Evolutionary conservation across 495 filamentous ascomycete genomes (phyloP), one percentile per base, ranked within the genome.

Genomic region (Neurospora tetrasperma): DNA sequence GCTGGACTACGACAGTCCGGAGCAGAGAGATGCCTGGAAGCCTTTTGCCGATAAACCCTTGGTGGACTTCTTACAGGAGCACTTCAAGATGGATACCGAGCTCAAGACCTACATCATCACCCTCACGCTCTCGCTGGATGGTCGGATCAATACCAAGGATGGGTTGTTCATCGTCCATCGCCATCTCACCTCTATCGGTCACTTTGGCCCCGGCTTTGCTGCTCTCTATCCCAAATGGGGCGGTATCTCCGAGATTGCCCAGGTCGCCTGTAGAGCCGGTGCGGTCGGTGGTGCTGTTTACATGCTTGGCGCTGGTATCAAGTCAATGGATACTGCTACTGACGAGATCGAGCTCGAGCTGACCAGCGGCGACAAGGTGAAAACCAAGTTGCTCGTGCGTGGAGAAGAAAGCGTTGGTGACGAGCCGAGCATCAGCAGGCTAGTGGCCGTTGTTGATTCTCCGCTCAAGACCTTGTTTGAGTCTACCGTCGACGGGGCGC

Each of bases 231-330:
- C 94, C 12, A 97, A 96, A 83, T 99, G 94, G 90, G 96, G 96
- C 27, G 94, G 96, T 73, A 86, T 89, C 11, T 91, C 94, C n/a
- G 96, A 99, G 82, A 90, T 98, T 73, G 87, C 93, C 23, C 96
- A 99, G 78, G 93, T 98, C 12, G 93, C 90, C 14, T 98, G 96
- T 76, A 92, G 96, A 73, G 94, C 96, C 43, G 90, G 91, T 71
- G 96, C 96, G 5, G 94, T 99, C 9, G 95, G 96, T 5, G 96
- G 96, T 41, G 93, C 90, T 20, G 88, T 96, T 6, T 98, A 98
- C 82, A 92, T 97, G 72, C 90, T 98, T 27, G 89, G 88, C 46
- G 89, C 89, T 38, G 89, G 89, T 0, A 83, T 95, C 69, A 79
- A 84, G 71, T 78, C 75, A 2, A 74, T 86, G 44, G 71, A 75